Evolutionary conservation across 2,329 filamentous ascomycete genomes (phyloP).

Genomic region (Fusarium udum): DNA sequence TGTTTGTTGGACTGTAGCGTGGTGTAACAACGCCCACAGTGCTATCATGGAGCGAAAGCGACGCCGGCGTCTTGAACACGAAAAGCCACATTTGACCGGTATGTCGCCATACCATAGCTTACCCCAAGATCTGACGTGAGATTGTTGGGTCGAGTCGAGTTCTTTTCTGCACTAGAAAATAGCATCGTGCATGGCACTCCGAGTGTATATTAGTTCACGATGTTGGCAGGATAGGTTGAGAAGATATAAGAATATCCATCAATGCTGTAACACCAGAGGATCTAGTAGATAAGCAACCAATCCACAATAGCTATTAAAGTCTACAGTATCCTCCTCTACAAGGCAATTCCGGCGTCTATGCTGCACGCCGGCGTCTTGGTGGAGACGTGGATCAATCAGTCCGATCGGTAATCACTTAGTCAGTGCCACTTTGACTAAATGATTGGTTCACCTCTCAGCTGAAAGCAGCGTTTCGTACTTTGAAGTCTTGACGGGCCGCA

Average conservation of each 20-base stretch:
- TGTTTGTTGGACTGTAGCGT: too few relatives aligned
- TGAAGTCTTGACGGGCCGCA: background rate
- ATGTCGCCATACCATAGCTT: background rate
- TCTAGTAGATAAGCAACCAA: background rate
- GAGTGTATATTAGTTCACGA: background rate
- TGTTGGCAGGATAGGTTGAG: background rate
- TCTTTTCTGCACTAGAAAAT: too few relatives aligned
- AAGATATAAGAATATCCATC: background rate
- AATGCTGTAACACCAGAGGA: rapidly evolving
- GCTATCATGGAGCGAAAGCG: background rate
- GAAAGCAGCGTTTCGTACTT: background rate
- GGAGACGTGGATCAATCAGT: background rate
- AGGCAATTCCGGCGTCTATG: background rate
- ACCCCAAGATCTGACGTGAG: constrained; percentile 12
- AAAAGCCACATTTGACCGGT: background rate
- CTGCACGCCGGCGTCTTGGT: constrained; percentile 4
- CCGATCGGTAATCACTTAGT: constrained; percentile 2
- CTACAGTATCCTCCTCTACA: too few relatives aligned
- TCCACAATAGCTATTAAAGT: rapidly evolving
- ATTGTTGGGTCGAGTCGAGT: background rate
- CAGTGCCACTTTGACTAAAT: background rate
- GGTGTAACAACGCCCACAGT: background rate
- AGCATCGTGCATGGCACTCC: background rate
- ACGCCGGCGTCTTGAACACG: background rate
- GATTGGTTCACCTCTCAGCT: background rate